A percentile compares a stretch with the other conserved stretches of the same genome.
Evolutionary conservation across 495 filamentous ascomycete species (phyloP).

Genomic region (Daldinia bambusicola): DNA sequence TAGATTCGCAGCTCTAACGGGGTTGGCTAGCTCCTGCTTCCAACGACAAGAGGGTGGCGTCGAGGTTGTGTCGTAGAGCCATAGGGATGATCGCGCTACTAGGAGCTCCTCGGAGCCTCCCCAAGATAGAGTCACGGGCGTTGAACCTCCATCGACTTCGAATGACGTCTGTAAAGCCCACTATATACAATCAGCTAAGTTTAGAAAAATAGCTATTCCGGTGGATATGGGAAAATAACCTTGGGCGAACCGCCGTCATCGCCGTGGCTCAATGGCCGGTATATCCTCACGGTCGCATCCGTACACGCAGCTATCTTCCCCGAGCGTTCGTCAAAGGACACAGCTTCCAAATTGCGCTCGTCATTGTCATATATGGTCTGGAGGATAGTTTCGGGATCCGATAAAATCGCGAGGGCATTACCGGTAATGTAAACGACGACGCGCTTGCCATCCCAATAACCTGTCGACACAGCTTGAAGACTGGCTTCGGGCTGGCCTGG

Average conservation of each 20-base stretch:
- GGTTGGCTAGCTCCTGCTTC: slow-evolving; percentile 76
- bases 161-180: slow-evolving; percentile 63
- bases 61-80: slow-evolving; percentile 71
- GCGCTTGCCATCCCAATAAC: slow-evolving; percentile 81
- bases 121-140: slow-evolving; percentile 81
- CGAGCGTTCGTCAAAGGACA: slow-evolving; percentile 79
- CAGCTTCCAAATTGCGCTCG: slow-evolving; percentile 72
- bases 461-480: slow-evolving; percentile 89
- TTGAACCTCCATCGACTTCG: slow-evolving; percentile 54
- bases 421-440: slow-evolving; percentile 94
- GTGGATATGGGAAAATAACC: slow-evolving; percentile 53
- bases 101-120: slow-evolving; percentile 84
- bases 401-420: slow-evolving; percentile 83
- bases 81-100: slow-evolving; percentile 74
- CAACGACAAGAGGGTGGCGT: slow-evolving; percentile 70
- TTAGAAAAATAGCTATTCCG: slow-evolving; percentile 61
- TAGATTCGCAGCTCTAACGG: slow-evolving; percentile 79
- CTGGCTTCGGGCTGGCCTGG: slow-evolving; percentile 90
- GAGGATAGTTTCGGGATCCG: slow-evolving; percentile 75
- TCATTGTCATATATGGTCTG: slow-evolving; percentile 94
- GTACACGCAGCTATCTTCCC: slow-evolving; percentile 86
- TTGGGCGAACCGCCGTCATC: slow-evolving; percentile 69
- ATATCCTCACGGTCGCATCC: slow-evolving; percentile 73
- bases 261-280: slow-evolving; percentile 77
- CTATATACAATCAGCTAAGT: slow-evolving; percentile 48